Evolutionary conservation across 2,329 filamentous ascomycete genomes (phyloP).

Genomic region (Phialophora verrucosa): DNA sequence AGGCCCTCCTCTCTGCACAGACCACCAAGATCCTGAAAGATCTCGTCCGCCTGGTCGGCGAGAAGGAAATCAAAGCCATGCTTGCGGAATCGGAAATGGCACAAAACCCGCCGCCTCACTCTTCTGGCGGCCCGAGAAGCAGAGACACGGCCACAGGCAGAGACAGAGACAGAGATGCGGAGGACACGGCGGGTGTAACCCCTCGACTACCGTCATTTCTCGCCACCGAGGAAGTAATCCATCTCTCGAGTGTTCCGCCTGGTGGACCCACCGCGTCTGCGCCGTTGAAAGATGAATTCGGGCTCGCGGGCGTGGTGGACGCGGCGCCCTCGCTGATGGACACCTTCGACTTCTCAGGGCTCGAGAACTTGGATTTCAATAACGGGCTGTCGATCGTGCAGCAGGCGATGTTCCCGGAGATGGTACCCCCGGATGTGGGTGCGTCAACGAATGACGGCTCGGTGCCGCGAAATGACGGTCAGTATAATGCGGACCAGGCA

Average conservation of each 20-base stretch:
- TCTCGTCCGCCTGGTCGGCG: constrained; percentile 31
- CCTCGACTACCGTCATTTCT: neutral
- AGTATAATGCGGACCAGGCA: constrained; percentile 18
- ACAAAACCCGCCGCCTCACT: neutral
- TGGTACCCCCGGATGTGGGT: constrained; percentile 1
- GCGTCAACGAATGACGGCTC: neutral
- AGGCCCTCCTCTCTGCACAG: constrained; percentile 47
- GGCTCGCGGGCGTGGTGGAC: neutral
- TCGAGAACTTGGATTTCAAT: constrained; percentile 32
- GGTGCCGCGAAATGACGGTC: neutral
- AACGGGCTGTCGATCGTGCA: constrained; percentile 29
- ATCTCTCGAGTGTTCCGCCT: neutral
- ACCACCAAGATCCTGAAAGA: constrained; percentile 38
- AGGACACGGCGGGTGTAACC: neutral
- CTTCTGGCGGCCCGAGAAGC: neutral
- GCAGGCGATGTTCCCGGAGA: constrained; percentile 29
- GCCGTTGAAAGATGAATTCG: neutral
- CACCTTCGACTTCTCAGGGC: constrained; percentile 27
- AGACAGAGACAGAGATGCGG: too few relatives aligned
- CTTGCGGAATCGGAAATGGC: constrained; percentile 26
- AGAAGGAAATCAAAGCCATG: constrained; percentile 36
- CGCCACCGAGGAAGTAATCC: neutral
- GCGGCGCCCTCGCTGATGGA: constrained; percentile 1
- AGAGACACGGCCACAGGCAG: neutral
- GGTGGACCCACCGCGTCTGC: neutral